phyloP scores from a whole-genome alignment of 148 eudicot genomes.

The Fagopyrum tataricum region DNA sequence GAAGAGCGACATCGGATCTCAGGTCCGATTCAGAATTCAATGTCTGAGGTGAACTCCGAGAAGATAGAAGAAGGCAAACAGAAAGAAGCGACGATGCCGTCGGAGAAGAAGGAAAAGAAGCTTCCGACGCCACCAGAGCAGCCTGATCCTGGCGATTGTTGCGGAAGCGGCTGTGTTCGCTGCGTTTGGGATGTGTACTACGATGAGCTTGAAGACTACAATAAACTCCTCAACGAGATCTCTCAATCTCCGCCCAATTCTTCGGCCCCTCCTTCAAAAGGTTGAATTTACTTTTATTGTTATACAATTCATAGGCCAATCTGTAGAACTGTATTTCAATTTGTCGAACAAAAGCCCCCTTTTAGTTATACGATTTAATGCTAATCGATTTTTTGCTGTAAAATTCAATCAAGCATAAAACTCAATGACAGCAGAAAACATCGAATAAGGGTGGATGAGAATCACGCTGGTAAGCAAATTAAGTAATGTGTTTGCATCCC shows the following conservation, averaged over 20 bases:
- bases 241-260: neutral
- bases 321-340: neutral
- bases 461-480: no score
- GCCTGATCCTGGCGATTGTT: conserved; percentile 71
- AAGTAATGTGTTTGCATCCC: no score
- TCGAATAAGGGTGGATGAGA: no score
- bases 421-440: no score
- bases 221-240: conserved; percentile 21
- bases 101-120: conserved; percentile 4
- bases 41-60: conserved; percentile 1
- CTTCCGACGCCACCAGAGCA: conserved; percentile 59
- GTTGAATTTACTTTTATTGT: neutral
- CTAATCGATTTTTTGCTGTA: no score
- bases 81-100: neutral
- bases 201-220: conserved; percentile 57
- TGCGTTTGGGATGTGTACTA: conserved; percentile 77
- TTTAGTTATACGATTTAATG: neutral
- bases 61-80: neutral
- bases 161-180: conserved; percentile 73
- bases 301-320: neutral
- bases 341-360: neutral
- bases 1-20: neutral
- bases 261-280: neutral
- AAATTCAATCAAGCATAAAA: no score
- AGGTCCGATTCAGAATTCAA: neutral